Conservation (phyloP, 768 basidiomycete genomes). For the Tulasnella sp. region DNA sequence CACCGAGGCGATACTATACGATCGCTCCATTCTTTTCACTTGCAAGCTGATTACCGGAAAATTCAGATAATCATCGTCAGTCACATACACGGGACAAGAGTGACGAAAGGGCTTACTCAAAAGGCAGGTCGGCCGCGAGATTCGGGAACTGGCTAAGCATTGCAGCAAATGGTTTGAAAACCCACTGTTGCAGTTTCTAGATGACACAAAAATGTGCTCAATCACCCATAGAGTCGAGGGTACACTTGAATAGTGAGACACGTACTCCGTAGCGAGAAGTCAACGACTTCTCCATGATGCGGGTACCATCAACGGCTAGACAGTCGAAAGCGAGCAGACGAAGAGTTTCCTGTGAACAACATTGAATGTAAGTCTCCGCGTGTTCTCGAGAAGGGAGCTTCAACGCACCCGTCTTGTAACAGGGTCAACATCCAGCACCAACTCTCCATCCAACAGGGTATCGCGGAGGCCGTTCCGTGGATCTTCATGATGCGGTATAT, state of each 20-base stretch:
- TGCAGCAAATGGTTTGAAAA: slow-evolving; percentile 69
- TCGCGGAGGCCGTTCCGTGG: slow-evolving; percentile 59
- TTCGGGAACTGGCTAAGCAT: slow-evolving; percentile 63
- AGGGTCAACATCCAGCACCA: slow-evolving; percentile 84
- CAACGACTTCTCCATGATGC: slow-evolving; percentile 75
- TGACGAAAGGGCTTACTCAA: slow-evolving; percentile 54
- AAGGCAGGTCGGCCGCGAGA: slow-evolving; percentile 58
- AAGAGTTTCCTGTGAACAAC: slow-evolving; percentile 55
- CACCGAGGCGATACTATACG: slow-evolving; percentile 82
- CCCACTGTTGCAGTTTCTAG: slow-evolving; percentile 73
- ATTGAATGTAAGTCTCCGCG: not conserved
- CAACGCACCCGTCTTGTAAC: slow-evolving; percentile 40
- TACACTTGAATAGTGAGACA: slow-evolving; percentile 18
- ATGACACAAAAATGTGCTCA: not conserved
- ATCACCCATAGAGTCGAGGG: not conserved
- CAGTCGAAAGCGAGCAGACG: slow-evolving; percentile 90
- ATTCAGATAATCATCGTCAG: not conserved
- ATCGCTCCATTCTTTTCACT: slow-evolving; percentile 78
- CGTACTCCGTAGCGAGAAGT: slow-evolving; percentile 86
- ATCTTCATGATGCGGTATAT: slow-evolving; percentile 83
- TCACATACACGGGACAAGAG: not conserved
- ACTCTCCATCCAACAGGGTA: slow-evolving; percentile 86
- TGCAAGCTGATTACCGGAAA: slow-evolving; percentile 49
- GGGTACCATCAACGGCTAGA: slow-evolving; percentile 75
- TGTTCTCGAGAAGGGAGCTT: not conserved